Evolutionary conservation across 2,329 filamentous ascomycete genomes (phyloP), one percentile per base, ranked within the genome.

Genomic region (Colletotrichum sp.): DNA sequence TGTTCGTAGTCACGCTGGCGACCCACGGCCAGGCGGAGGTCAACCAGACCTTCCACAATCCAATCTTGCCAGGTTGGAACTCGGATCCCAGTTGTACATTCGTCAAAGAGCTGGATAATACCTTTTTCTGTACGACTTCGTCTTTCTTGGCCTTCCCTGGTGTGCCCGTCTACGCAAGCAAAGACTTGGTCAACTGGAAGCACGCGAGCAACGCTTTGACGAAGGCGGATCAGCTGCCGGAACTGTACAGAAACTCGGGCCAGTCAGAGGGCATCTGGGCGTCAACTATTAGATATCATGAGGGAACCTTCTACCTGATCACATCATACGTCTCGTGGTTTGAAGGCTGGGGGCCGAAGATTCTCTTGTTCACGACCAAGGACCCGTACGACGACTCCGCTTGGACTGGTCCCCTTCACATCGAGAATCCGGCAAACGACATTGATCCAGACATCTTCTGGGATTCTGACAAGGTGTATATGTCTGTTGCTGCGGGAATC

Each of bases 91-190:
- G 84, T 5, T 88, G 87, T 69, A 83, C 85, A 7, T 84, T 85
- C 65, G 81, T 88, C 55, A 78, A 80, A 24, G 81, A 86, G 30
- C 80, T 80, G 26, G 80, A 87, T 26, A 83, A 85, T n/a, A 88
- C 85, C 15, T 90, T 89, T 79, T 90, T 88, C 79, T 90, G 88
- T 77, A 87, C 86, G 5, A 88, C 87, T 0, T 90, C 89, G 2
- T 89, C 87, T 0, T 91, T 91, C 79, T 86, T 88, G 72, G 83
- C 85, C 1, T 90, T 90, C 76, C 89, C 89, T 0, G 89, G 89
- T 1, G 81, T 90, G 10, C 89, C 89, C 0, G 85, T 91, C n/a
- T 88, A 90, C 78, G 88, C 88, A 2, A 89, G 86, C 16, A 86
- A 85, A 72, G 89, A 91, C 78, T 81, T 92, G 18, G 77, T 84